A percentile compares a stretch with the other conserved stretches of the same genome.
These are phyloP conservation scores for Xylariaceae sp. DNA, from an alignment of 2,329 filamentous ascomycete species.

Conservation along the genomic window DNA sequence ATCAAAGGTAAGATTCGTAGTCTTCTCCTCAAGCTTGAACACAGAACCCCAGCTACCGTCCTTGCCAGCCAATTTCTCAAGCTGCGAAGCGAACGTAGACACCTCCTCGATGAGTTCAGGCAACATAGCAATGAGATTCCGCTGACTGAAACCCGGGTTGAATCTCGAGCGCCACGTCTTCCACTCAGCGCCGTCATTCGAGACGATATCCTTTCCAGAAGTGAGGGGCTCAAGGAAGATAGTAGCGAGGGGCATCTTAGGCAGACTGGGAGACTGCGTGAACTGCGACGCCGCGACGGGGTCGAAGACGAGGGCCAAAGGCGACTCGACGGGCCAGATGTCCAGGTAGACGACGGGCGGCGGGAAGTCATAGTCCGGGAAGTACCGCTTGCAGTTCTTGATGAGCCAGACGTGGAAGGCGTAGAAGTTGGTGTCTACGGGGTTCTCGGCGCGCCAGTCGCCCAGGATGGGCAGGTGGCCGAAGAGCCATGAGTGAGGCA, in stretches of 20 bases:
- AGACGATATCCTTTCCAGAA: slow-evolving; percentile 30
- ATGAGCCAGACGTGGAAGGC: slow-evolving; percentile 26
- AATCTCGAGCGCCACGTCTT: slow-evolving; percentile 32
- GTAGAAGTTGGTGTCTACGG: slow-evolving; percentile 27
- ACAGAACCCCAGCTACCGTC: slow-evolving; percentile 30
- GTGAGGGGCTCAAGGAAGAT: slow-evolving; percentile 31
- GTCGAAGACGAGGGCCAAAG: slow-evolving; percentile 23
- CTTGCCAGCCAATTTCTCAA: slow-evolving; percentile 27
- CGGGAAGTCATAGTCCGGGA: slow-evolving; percentile 22
- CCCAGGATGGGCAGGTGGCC: slow-evolving; percentile 27
- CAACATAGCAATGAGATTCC: slow-evolving; percentile 33
- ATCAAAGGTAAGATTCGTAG: slow-evolving; percentile 38
- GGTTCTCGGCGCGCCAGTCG: slow-evolving; percentile 23
- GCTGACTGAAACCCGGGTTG: slow-evolving; percentile 36
- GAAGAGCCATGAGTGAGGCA: slow-evolving; percentile 28
- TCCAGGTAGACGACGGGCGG: slow-evolving; percentile 30
- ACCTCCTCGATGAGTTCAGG: slow-evolving; percentile 37
- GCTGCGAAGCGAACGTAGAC: slow-evolving; percentile 32
- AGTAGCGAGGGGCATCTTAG: slow-evolving; percentile 13
- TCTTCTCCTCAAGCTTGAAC: slow-evolving; percentile 34
- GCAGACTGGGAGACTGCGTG: slow-evolving; percentile 22
- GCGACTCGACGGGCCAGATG: slow-evolving; percentile 25
- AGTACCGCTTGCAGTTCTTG: slow-evolving; percentile 25
- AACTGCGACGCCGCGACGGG: slow-evolving; percentile 24
- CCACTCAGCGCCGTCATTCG: slow-evolving; percentile 32